Conservation (phyloP, 2,329 filamentous ascomycete genomes). For the Botrytis fabae region DNA sequence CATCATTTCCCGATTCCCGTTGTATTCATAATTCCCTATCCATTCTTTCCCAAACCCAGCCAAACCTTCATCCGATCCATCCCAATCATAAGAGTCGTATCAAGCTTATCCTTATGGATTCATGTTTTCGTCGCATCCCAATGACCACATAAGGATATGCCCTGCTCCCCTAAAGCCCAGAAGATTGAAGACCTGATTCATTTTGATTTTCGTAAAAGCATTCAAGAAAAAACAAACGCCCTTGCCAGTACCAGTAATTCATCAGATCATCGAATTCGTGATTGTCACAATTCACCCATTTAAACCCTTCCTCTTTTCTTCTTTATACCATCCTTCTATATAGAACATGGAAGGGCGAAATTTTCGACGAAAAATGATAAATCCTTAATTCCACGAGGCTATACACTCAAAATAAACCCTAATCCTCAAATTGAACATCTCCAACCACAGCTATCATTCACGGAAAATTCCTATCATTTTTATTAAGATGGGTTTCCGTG, state of each 20-base stretch:
- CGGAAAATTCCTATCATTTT: not conserved
- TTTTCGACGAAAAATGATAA: not conserved
- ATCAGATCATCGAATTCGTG: slow-evolving; percentile 20
- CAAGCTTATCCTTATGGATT: not conserved
- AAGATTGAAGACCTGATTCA: not conserved
- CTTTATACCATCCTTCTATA: slow-evolving; percentile 9
- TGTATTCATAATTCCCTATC: slow-evolving; percentile 14
- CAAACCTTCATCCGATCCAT: slow-evolving; percentile 6
- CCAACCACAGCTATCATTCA: not conserved
- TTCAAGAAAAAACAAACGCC: slow-evolving; percentile 18
- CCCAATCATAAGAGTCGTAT: slow-evolving; percentile 16
- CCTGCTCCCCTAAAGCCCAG: slow-evolving; percentile 1
- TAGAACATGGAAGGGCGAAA: not conserved
- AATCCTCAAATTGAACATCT: not conserved
- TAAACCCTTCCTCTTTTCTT: slow-evolving; percentile 10
- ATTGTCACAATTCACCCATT: not conserved
- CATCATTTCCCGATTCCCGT: slow-evolving; percentile 5
- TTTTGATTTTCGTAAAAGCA: slow-evolving; percentile 18
- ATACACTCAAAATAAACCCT: not conserved
- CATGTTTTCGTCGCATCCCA: not conserved
- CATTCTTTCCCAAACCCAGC: slow-evolving; percentile 12
- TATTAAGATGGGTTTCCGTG: not conserved
- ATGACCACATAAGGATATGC: not conserved
- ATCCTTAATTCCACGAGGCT: not conserved
- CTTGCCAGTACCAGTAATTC: slow-evolving; percentile 11